These are phyloP conservation scores for Fusarium sacchari DNA, from an alignment of 2,329 filamentous ascomycete genomes.

Conservation along the genomic window DNA sequence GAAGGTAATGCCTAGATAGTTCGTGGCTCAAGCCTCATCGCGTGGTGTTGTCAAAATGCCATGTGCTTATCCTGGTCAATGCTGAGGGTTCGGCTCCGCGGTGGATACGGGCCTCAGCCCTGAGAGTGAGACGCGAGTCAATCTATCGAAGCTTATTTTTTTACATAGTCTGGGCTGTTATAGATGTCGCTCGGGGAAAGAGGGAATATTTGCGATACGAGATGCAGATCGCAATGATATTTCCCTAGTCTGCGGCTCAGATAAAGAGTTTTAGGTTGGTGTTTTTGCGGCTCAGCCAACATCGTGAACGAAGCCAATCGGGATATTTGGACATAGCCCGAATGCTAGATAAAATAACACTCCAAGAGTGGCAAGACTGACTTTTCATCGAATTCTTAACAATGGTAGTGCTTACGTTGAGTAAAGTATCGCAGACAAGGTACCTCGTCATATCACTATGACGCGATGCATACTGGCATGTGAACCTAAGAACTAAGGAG, in stretches of 20 bases:
- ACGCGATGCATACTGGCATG: background rate
- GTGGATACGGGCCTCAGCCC: constrained; percentile 12
- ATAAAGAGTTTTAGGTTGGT: background rate
- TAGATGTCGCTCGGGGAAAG: background rate
- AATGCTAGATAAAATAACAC: too few species aligned
- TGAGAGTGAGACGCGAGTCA: constrained; percentile 12
- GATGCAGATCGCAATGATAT: background rate
- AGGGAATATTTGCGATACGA: background rate
- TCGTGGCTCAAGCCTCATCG: background rate
- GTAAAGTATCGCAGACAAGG: fast-evolving
- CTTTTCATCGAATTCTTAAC: fast-evolving
- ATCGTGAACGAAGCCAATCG: background rate
- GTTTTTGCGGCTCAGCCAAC: background rate
- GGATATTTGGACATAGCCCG: background rate
- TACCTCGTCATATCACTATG: background rate
- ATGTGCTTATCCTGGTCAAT: background rate
- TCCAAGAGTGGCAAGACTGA: background rate
- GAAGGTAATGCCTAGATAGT: background rate
- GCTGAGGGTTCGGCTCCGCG: constrained; percentile 26
- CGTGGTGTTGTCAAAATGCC: background rate
- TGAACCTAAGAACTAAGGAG: background rate
- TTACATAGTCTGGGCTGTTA: background rate
- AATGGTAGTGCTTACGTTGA: background rate
- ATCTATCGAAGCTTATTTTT: constrained; percentile 1
- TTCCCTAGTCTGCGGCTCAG: background rate